phyloP scores from a whole-genome alignment of 108 stramenopile species.

The Skeletonema costatum region DNA sequence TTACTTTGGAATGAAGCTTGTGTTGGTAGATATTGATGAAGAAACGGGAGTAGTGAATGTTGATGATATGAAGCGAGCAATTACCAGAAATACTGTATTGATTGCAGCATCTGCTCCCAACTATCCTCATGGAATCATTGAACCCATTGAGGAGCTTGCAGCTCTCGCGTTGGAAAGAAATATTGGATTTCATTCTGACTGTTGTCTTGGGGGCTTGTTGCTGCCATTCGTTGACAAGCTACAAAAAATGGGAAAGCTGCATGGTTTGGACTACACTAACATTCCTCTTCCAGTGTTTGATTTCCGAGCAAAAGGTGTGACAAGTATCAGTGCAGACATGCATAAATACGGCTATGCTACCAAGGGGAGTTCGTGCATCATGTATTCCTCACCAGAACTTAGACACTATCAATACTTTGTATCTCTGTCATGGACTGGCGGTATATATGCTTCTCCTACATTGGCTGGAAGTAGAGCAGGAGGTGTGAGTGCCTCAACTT shows the following conservation, averaged over 20 bases:
- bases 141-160: slow-evolving; percentile 62
- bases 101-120: slow-evolving; percentile 81
- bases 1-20: slow-evolving; percentile 70
- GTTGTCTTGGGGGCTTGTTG: slow-evolving; percentile 90
- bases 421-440: slow-evolving; percentile 80
- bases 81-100: slow-evolving; percentile 84
- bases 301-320: slow-evolving; percentile 81
- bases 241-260: slow-evolving; percentile 21
- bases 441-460: slow-evolving; percentile 88
- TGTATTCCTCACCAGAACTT: slow-evolving; percentile 60
- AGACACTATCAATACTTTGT: slow-evolving; percentile 58
- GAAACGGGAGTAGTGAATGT: slow-evolving; percentile 51
- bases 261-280: neutral
- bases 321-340: slow-evolving; percentile 86
- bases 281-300: slow-evolving; percentile 65
- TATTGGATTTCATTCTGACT: slow-evolving; percentile 91
- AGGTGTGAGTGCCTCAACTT: slow-evolving; percentile 76
- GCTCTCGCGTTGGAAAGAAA: slow-evolving; percentile 55
- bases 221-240: slow-evolving; percentile 74
- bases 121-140: slow-evolving; percentile 87
- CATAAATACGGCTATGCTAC: slow-evolving; percentile 94
- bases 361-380: slow-evolving; percentile 86
- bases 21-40: slow-evolving; percentile 71
- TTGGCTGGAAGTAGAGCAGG: slow-evolving; percentile 85
- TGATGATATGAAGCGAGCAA: slow-evolving; percentile 33